phyloP scores from a whole-genome alignment of 73 alveolate species.

The Urostyla sp. region DNA sequence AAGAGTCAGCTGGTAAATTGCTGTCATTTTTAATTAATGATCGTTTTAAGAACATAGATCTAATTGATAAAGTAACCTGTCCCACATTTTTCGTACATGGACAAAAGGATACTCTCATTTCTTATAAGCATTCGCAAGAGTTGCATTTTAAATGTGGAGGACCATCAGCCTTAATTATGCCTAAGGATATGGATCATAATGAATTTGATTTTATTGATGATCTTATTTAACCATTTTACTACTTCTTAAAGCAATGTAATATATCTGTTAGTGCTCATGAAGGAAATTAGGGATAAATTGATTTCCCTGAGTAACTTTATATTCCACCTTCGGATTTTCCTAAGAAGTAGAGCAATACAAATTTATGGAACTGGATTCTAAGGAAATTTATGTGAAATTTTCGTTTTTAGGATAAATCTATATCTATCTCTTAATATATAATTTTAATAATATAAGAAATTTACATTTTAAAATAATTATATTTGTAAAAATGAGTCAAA shows the following conservation, averaged over 20 bases:
- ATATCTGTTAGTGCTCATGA: conserved; percentile 11
- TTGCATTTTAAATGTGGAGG: conserved; percentile 81
- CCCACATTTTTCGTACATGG: conserved; percentile 92
- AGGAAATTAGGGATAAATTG: conserved; percentile 17
- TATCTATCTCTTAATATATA: too few relatives aligned
- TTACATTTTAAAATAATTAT: too few relatives aligned
- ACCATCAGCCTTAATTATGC: conserved; percentile 76
- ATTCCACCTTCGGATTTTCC: conserved; percentile 53
- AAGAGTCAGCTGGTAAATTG: conserved; percentile 80
- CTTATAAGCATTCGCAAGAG: conserved; percentile 76
- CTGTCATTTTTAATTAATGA: conserved; percentile 75
- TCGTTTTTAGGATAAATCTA: not conserved
- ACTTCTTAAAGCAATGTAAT: conserved; percentile 52
- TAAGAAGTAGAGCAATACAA: conserved; percentile 20
- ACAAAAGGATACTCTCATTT: conserved; percentile 80
- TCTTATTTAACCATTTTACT: conserved; percentile 78
- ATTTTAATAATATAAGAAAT: too few relatives aligned
- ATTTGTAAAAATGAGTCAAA: too few relatives aligned
- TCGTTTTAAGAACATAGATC: conserved; percentile 79
- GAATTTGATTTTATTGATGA: conserved; percentile 81
- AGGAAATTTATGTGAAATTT: conserved; percentile 48
- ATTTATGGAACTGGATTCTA: conserved; percentile 48
- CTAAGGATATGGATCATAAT: conserved; percentile 88
- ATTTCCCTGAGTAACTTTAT: conserved; percentile 38
- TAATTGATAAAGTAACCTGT: conserved; percentile 80